phyloP scores from a whole-genome alignment of 495 filamentous ascomycete species.

The Aspergillus conjunctus region DNA sequence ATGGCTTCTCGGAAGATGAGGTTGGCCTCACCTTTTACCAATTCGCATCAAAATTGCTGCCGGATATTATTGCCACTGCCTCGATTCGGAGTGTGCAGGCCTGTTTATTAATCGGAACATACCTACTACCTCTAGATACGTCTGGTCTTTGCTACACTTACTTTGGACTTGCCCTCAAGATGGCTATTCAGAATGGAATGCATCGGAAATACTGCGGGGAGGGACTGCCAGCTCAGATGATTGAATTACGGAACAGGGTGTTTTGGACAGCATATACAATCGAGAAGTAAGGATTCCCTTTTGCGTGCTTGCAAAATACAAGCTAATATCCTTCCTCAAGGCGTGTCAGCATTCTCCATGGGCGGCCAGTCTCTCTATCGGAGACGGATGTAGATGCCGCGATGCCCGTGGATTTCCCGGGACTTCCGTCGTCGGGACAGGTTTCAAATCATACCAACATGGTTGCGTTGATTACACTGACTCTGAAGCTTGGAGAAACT shows the following conservation, averaged over 20 bases:
- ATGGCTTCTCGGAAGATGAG: constrained; percentile 53
- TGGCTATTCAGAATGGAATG: constrained; percentile 59
- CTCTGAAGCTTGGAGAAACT: constrained; percentile 47
- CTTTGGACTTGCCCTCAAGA: constrained; percentile 51
- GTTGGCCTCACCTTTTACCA: constrained; percentile 57
- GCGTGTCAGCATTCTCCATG: constrained; percentile 50
- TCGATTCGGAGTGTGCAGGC: constrained; percentile 56
- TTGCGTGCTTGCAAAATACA: not conserved
- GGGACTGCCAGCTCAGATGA: constrained; percentile 43
- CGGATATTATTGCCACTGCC: constrained; percentile 56
- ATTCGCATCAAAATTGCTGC: constrained; percentile 50
- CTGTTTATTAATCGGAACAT: constrained; percentile 52
- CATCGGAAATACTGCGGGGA: constrained; percentile 52
- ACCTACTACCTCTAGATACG: constrained; percentile 52
- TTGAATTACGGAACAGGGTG: constrained; percentile 51
- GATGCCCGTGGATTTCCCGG: constrained; percentile 47
- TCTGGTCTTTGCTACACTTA: constrained; percentile 55
- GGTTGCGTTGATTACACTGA: constrained; percentile 48
- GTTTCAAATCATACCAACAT: constrained; percentile 50
- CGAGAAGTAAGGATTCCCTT: constrained; percentile 39
- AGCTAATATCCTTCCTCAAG: constrained; percentile 26
- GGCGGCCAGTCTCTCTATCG: constrained; percentile 47
- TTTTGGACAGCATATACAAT: constrained; percentile 57
- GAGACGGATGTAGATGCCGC: constrained; percentile 51
- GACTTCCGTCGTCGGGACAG: constrained; percentile 38